Percentiles rank a stretch among this genome's conserved stretches.
phyloP scores from a whole-genome alignment of 2,329 filamentous ascomycete species.

The Aquanectria penicillioides region DNA sequence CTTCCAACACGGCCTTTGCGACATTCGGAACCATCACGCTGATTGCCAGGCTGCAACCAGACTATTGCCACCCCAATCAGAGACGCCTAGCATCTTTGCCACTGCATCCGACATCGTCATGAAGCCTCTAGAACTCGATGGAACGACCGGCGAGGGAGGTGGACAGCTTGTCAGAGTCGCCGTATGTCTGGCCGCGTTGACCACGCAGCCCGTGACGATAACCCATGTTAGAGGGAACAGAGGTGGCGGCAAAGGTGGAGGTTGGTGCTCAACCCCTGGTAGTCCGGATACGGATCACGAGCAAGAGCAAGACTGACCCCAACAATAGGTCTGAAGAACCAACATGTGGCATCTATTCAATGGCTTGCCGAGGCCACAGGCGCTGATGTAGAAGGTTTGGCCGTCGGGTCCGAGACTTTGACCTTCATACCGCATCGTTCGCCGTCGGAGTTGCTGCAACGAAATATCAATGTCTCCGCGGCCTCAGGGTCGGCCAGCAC shows the following conservation, averaged over 20 bases:
- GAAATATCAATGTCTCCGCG: constrained; percentile 60
- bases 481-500: constrained; percentile 63
- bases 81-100: constrained; percentile 21
- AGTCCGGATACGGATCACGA: background rate
- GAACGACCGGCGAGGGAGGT: constrained; percentile 68
- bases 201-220: constrained; percentile 63
- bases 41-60: no score
- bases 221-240: constrained; percentile 66
- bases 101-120: constrained; percentile 20
- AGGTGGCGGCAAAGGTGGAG: constrained; percentile 38
- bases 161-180: constrained; percentile 70
- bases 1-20: no score
- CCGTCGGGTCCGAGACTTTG: constrained; percentile 60
- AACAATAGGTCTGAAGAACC: constrained; percentile 65
- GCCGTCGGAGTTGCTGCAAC: constrained; percentile 51
- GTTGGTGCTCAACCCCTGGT: constrained; percentile 31
- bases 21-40: no score
- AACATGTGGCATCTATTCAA: constrained; percentile 66
- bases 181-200: constrained; percentile 65
- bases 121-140: constrained; percentile 61
- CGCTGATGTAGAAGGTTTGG: constrained; percentile 61
- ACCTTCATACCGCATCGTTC: constrained; percentile 56
- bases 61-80: background rate
- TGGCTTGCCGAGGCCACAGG: constrained; percentile 63
- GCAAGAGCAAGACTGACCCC: background rate